phyloP scores from a whole-genome alignment of 495 filamentous ascomycete genomes.

The Lasiosphaeria ovina region DNA sequence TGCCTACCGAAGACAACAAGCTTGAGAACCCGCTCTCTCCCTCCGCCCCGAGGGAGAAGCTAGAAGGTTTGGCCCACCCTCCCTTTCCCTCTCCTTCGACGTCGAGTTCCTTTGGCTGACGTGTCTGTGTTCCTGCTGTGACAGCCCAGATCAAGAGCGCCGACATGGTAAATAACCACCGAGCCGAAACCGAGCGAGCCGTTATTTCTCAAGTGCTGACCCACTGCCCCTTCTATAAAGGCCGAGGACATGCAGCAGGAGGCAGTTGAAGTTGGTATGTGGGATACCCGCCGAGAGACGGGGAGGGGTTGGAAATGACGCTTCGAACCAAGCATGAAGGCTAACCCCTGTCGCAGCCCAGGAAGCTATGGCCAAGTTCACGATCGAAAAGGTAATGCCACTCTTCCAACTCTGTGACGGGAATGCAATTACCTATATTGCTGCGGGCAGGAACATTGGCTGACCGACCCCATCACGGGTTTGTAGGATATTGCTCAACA shows the following conservation, averaged over 20 bases:
- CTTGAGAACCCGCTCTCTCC: conserved; percentile 18
- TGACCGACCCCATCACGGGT: not conserved
- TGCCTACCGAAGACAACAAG: conserved; percentile 30
- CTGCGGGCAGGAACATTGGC: not conserved
- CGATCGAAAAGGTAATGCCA: conserved; percentile 78
- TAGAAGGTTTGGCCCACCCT: conserved; percentile 30
- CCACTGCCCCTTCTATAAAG: conserved; percentile 42
- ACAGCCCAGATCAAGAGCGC: conserved; percentile 93
- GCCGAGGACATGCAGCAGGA: conserved; percentile 96
- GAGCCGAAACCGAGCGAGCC: conserved; percentile 4
- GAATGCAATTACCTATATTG: not conserved
- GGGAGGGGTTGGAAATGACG: conserved; percentile 9
- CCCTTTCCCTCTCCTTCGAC: not conserved
- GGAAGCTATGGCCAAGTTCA: conserved; percentile 89
- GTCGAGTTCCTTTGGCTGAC: conserved; percentile 9
- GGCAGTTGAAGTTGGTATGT: conserved; percentile 88
- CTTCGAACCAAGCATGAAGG: not conserved
- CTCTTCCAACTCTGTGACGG: not conserved
- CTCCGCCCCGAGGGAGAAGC: conserved; percentile 38
- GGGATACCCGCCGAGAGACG: conserved; percentile 1
- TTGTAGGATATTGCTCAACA: conserved; percentile 88
- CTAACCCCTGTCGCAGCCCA: conserved; percentile 56
- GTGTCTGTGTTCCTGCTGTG: not conserved
- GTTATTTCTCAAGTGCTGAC: conserved; percentile 2
- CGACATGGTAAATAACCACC: conserved; percentile 76